Conservation (phyloP, 345 rosid genomes). For the Mangifera indica region DNA sequence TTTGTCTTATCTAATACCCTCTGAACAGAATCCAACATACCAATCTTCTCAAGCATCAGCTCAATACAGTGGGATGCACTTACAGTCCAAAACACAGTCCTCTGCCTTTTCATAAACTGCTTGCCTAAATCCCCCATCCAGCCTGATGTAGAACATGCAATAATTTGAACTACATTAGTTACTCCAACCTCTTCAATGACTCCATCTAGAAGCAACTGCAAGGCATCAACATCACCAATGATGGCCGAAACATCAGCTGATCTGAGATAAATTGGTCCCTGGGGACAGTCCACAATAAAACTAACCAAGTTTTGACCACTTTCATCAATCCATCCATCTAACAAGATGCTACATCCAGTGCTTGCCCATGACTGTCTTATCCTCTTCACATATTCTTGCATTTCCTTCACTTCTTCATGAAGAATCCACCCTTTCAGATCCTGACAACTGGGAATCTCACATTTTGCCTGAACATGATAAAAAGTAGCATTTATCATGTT, state of each 20-base stretch:
- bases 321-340: conserved; percentile 61
- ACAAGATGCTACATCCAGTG: conserved; percentile 63
- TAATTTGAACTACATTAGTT: conserved; percentile 51
- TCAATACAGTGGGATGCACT: conserved; percentile 59
- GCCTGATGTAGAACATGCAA: conserved; percentile 44
- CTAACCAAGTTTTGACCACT: conserved; percentile 46
- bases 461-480: background rate
- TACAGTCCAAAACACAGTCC: conserved; percentile 51
- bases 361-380: conserved; percentile 50
- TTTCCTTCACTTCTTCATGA: conserved; percentile 36
- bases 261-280: conserved; percentile 49
- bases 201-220: conserved; percentile 38
- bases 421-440: conserved; percentile 43
- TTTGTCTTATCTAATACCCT: conserved; percentile 38
- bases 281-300: conserved; percentile 54
- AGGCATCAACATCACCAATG: conserved; percentile 20
- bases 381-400: conserved; percentile 34
- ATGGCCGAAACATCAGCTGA: conserved; percentile 43
- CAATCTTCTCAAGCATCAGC: conserved; percentile 49
- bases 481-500: conserved; percentile 31
- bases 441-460: conserved; percentile 29
- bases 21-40: conserved; percentile 22
- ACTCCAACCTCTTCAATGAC: conserved; percentile 50
- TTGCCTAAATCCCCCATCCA: conserved; percentile 51
- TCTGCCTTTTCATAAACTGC: conserved; percentile 31